phyloP scores from a whole-genome alignment of 2,329 filamentous ascomycete genomes.

The Delphinella strobiligena region DNA sequence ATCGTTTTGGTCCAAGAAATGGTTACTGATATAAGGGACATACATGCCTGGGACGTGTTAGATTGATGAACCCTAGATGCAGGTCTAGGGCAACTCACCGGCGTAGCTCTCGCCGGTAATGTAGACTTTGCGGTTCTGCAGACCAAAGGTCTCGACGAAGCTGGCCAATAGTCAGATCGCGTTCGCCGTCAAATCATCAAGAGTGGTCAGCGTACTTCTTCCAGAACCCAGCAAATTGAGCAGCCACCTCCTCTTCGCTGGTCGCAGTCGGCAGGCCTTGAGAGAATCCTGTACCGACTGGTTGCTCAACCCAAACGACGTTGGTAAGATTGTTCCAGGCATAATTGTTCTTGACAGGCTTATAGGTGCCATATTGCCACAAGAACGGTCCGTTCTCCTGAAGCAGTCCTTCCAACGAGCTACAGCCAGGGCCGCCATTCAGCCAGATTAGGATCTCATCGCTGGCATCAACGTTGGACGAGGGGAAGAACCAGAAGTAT shows the following conservation, averaged over 20 bases:
- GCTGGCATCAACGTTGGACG: conserved; percentile 30
- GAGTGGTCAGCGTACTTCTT: conserved; percentile 26
- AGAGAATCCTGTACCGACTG: conserved; percentile 28
- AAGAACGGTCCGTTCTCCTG: conserved; percentile 37
- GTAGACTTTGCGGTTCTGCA: conserved; percentile 50
- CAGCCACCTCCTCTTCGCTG: conserved; percentile 33
- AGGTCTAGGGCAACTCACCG: too few relatives aligned
- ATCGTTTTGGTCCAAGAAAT: conserved; percentile 59
- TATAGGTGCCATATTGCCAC: conserved; percentile 29
- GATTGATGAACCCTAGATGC: too few relatives aligned
- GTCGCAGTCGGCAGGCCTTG: conserved; percentile 33
- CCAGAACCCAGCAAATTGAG: conserved; percentile 39
- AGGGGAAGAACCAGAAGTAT: conserved; percentile 45
- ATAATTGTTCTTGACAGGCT: conserved; percentile 34
- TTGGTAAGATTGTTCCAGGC: conserved; percentile 30
- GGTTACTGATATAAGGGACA: conserved; percentile 60
- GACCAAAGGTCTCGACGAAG: conserved; percentile 42
- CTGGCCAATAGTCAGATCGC: background rate
- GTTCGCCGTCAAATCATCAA: background rate
- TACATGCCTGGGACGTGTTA: conserved; percentile 24
- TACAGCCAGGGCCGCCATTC: conserved; percentile 32
- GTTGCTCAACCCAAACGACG: conserved; percentile 34
- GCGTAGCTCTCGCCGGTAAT: conserved; percentile 64
- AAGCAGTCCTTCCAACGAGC: conserved; percentile 33
- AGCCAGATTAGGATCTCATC: conserved; percentile 40